Conservation (phyloP, 495 filamentous ascomycete species). For the Penicillium pulvis region DNA sequence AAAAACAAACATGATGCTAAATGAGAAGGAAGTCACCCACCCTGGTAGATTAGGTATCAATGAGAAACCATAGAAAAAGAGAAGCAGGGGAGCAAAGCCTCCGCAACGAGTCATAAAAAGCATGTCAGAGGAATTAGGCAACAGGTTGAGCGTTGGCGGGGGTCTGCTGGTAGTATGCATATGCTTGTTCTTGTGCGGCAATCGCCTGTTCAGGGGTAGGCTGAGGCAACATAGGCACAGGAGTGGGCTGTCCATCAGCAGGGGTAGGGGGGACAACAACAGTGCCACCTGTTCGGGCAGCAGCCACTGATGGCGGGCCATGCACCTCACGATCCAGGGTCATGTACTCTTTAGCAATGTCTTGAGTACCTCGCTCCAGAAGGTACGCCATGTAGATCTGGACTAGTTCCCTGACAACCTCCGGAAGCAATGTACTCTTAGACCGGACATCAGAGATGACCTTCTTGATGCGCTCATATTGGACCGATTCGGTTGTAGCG, state of each 20-base stretch:
- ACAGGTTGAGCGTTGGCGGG: constrained; percentile 36
- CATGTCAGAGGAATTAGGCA: constrained; percentile 17
- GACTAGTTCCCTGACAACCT: constrained; percentile 73
- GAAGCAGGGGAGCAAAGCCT: constrained; percentile 4
- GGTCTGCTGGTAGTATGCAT: constrained; percentile 44
- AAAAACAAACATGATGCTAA: constrained; percentile 37
- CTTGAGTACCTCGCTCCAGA: constrained; percentile 78
- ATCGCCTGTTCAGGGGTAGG: constrained; percentile 25
- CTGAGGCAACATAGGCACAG: constrained; percentile 9
- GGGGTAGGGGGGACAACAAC: constrained; percentile 18
- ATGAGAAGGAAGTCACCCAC: constrained; percentile 27
- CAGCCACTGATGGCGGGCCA: constrained; percentile 55
- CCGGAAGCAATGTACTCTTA: constrained; percentile 69
- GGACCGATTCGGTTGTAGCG: constrained; percentile 60
- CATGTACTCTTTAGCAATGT: constrained; percentile 85
- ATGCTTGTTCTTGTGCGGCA: constrained; percentile 33
- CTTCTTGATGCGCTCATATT: constrained; percentile 73
- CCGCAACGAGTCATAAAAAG: constrained; percentile 20
- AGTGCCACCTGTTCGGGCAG: constrained; percentile 35
- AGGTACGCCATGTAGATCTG: constrained; percentile 83
- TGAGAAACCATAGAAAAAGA: constrained; percentile 12
- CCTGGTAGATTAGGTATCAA: constrained; percentile 23
- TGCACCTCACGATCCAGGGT: constrained; percentile 82
- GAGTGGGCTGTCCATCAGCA: constrained; percentile 17
- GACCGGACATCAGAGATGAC: constrained; percentile 77